Percentiles rank a stretch among this genome's conserved stretches.
These are phyloP conservation scores for Priceomyces haplophilus DNA, from an alignment of 805 yeast genomes.

Conservation along the genomic window DNA sequence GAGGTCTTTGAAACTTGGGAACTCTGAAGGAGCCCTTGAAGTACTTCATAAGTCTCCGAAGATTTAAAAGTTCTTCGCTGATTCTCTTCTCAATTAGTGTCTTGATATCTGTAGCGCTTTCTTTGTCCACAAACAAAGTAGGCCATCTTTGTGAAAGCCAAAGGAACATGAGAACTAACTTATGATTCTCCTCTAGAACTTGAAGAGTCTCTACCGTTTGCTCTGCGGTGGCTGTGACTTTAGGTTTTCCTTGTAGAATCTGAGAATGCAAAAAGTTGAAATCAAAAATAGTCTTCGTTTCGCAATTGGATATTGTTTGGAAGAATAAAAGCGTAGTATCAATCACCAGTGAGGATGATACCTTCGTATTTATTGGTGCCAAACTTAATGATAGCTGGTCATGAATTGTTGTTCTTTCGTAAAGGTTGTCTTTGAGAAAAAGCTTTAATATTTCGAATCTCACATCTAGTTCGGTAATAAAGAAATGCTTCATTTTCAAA, in stretches of 20 bases:
- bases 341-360: slow-evolving; percentile 34
- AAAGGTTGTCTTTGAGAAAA: slow-evolving; percentile 35
- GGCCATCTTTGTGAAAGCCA: slow-evolving; percentile 93
- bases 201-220: slow-evolving; percentile 21
- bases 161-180: slow-evolving; percentile 61
- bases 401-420: slow-evolving; percentile 37
- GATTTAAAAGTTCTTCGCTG: slow-evolving; percentile 42
- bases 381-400: slow-evolving; percentile 58
- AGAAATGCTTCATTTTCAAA: slow-evolving; percentile 22
- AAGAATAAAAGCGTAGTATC: slow-evolving; percentile 46
- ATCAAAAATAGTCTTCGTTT: slow-evolving; percentile 56
- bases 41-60: slow-evolving; percentile 20
- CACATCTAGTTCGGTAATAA: slow-evolving; percentile 36
- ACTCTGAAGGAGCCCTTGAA: slow-evolving; percentile 3
- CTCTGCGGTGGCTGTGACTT: slow-evolving; percentile 15
- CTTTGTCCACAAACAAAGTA: slow-evolving; percentile 69
- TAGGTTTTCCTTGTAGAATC: slow-evolving; percentile 20
- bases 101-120: slow-evolving; percentile 69
- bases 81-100: slow-evolving; percentile 64
- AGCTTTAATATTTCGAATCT: slow-evolving; percentile 41
- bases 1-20: neutral
- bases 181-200: slow-evolving; percentile 63
- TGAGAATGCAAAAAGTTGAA: slow-evolving; percentile 32
- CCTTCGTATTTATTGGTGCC: slow-evolving; percentile 52
- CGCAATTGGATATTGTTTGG: slow-evolving; percentile 52